Base-by-base conservation (phyloP, 208 protist species). In the Trypanosoma scelopori region DNA sequence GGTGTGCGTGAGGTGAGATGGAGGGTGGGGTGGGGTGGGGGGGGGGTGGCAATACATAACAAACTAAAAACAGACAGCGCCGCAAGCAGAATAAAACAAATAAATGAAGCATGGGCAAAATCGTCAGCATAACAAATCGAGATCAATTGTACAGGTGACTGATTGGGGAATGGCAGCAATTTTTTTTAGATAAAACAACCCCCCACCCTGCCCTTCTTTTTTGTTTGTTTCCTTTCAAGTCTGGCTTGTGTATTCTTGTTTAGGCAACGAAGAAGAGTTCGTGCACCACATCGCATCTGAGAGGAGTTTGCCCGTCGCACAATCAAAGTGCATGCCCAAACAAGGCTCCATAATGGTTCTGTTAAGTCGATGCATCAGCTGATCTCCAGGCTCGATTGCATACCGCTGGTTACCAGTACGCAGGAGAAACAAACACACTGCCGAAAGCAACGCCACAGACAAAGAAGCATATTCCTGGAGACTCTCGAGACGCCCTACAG, bases 301-400 rank as follows among this genome's bases (percentile, higher is more conserved):
- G 57, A 72, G 83, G 18, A 95, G 63, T 71, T 87, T 91, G 11
- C 89, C 89, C 12, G 76, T 84, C 23, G 69, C 69, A 28, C 73
- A 74, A 47, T 86, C 81, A 65, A 93, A 95, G 42, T 78, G 79
- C 49, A 92, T 68, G 28, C 90, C 90, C 20, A 92, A 69, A 62
- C 82, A 95, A 43, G 90, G 90, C 71, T 89, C 84, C 32, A 95
- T 66, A 48, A 95, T 69, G 37, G 82, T 77, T 7, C 70, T 61
- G 70, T 91, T 95, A 7, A 95, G 75, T 0, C 86, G 76, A 27
- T 86, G 82, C 56, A 93, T 79, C 22, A 81, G 80, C 50, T 87
- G 75, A 37, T 91, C 80, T 1, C 89, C 86, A 27, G 84, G 84
- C 62, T 95, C 89, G 55, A 95, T 89, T 48, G 79, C 71, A 71